phyloP scores from a whole-genome alignment of 495 filamentous ascomycete species.

The Tetracladium setigerum region DNA sequence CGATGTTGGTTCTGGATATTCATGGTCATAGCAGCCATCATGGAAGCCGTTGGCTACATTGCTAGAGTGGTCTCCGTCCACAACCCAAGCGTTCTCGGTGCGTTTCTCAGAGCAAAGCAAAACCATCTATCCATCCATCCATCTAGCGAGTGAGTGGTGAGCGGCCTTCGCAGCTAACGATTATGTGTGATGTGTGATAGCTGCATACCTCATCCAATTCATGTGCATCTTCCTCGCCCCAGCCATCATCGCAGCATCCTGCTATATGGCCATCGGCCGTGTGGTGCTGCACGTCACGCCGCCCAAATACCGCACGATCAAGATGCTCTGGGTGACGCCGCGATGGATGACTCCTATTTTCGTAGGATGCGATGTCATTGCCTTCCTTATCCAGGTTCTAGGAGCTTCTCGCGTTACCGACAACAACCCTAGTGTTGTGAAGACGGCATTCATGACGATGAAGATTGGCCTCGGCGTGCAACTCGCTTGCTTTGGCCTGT shows the following conservation, averaged over 20 bases:
- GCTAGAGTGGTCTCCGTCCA: background rate
- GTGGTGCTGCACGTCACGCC: background rate
- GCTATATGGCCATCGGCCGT: background rate
- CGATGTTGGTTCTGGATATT: slow-evolving; percentile 3
- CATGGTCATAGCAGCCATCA: background rate
- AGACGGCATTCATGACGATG: background rate
- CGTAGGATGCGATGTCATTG: background rate
- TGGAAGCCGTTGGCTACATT: slow-evolving; percentile 1
- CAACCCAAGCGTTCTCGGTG: background rate
- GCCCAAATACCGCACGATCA: background rate
- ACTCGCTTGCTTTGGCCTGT: background rate
- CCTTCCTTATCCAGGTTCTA: slow-evolving; percentile 1
- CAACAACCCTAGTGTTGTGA: background rate
- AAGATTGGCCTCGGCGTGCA: background rate
- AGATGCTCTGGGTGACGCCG: slow-evolving; percentile 2
- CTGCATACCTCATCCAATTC: slow-evolving; percentile 1
- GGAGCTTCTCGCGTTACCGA: background rate
- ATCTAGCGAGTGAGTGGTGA: too few relatives aligned
- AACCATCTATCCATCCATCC: background rate
- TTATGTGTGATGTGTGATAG: background rate
- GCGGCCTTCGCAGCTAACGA: too few relatives aligned
- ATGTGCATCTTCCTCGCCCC: background rate
- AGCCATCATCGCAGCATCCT: background rate
- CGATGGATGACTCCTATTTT: slow-evolving; percentile 1
- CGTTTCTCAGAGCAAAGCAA: background rate